Conservation (phyloP, 1,139 yeast genomes). For the Nakaseomyces uthaithaninus region DNA sequence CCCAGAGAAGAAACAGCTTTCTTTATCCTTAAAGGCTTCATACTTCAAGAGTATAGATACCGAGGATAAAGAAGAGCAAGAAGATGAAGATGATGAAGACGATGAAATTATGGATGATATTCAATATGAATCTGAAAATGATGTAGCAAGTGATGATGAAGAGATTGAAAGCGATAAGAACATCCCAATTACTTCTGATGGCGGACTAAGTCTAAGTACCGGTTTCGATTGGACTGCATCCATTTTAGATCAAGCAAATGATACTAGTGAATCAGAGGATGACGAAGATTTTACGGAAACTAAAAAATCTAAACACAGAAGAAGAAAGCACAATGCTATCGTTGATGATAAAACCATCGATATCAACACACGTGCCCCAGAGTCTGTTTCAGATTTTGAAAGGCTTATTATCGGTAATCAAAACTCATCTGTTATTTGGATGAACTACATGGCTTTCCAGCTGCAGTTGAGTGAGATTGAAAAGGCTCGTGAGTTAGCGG, state of each 20-base stretch:
- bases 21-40: slow-evolving; percentile 15
- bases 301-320: slow-evolving; percentile 37
- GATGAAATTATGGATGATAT: slow-evolving; percentile 27
- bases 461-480: slow-evolving; percentile 88
- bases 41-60: slow-evolving; percentile 52
- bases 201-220: slow-evolving; percentile 55
- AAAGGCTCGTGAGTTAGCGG: slow-evolving; percentile 87
- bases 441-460: slow-evolving; percentile 98
- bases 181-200: slow-evolving; percentile 34
- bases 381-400: slow-evolving; percentile 85
- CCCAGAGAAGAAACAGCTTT: slow-evolving; percentile 43
- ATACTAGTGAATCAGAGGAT: slow-evolving; percentile 44
- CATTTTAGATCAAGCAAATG: slow-evolving; percentile 70
- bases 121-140: slow-evolving; percentile 18
- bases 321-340: slow-evolving; percentile 37
- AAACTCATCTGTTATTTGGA: slow-evolving; percentile 89
- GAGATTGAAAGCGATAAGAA: slow-evolving; percentile 12
- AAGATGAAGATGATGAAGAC: slow-evolving; percentile 23
- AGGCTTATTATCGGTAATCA: slow-evolving; percentile 86
- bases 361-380: slow-evolving; percentile 77
- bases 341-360: slow-evolving; percentile 81
- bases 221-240: slow-evolving; percentile 95
- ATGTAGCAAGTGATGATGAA: slow-evolving; percentile 16
- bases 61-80: slow-evolving; percentile 34
- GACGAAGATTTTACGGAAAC: slow-evolving; percentile 47